Conservation (phyloP, 495 filamentous ascomycete species). For the Xylaria flabelliformis region DNA sequence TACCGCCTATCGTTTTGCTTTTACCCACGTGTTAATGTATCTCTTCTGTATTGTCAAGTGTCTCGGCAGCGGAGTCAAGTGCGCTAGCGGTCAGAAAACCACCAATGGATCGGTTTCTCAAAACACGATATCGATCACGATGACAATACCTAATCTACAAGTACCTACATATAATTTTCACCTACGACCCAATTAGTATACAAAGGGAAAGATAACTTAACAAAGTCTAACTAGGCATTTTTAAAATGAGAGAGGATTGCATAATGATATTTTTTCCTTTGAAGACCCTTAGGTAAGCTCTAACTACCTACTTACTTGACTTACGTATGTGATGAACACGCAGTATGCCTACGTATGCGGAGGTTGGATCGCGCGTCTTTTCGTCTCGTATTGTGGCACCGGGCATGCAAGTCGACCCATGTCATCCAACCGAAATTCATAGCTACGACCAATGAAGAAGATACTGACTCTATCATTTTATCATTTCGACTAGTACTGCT, state of each 20-base stretch:
- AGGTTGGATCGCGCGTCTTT: constrained; percentile 1
- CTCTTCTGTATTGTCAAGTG: neutral
- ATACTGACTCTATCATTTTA: neutral
- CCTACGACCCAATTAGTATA: neutral
- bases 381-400: constrained; percentile 13
- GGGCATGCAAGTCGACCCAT: constrained; percentile 5
- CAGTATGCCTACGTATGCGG: neutral
- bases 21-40: neutral
- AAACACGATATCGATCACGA: neutral
- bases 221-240: too few relatives aligned
- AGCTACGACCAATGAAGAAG: neutral
- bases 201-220: too few relatives aligned
- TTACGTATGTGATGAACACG: constrained; percentile 3
- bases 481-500: neutral
- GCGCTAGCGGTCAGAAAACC: neutral
- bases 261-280: too few relatives aligned
- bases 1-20: neutral
- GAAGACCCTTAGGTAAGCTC: too few relatives aligned
- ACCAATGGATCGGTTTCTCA: neutral
- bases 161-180: too few relatives aligned
- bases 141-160: too few relatives aligned
- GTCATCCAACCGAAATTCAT: constrained; percentile 1
- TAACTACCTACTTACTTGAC: neutral
- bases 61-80: neutral
- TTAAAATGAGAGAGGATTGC: too few relatives aligned